Conservation (phyloP, 768 basidiomycete genomes). For the Suillus brevipes region DNA sequence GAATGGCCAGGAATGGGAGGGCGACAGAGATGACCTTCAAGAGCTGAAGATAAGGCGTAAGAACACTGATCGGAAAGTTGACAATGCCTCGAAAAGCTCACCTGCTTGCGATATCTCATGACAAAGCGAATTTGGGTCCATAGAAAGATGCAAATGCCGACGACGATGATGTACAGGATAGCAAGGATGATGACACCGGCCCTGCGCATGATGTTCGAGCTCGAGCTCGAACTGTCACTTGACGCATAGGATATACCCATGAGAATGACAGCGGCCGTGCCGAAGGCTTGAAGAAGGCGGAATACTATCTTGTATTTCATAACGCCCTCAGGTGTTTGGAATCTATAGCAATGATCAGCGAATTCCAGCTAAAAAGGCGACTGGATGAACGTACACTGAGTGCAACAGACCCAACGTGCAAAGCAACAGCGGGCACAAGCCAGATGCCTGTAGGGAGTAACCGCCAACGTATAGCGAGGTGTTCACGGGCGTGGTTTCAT, state of each 20-base stretch:
- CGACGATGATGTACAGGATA: conserved; percentile 42
- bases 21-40: conserved; percentile 53
- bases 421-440: conserved; percentile 40
- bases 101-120: conserved; percentile 28
- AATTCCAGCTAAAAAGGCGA: background rate
- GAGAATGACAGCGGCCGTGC: conserved; percentile 31
- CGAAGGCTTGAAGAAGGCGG: conserved; percentile 32
- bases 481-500: conserved; percentile 41
- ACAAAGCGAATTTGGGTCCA: conserved; percentile 47
- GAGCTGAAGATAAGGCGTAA: conserved; percentile 41
- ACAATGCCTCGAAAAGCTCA: conserved; percentile 29
- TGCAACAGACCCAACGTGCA: conserved; percentile 38
- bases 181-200: conserved; percentile 37
- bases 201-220: conserved; percentile 31
- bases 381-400: conserved; percentile 32
- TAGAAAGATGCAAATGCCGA: conserved; percentile 48
- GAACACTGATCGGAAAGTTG: conserved; percentile 6
- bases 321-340: conserved; percentile 27
- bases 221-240: conserved; percentile 19
- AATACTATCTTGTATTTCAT: conserved; percentile 14
- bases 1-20: conserved; percentile 60
- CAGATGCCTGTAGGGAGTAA: conserved; percentile 42
- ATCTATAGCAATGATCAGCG: conserved; percentile 23
- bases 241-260: conserved; percentile 30
- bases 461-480: conserved; percentile 51